Percentiles rank a stretch among this genome's conserved stretches.
These are phyloP conservation scores for Alternaria triticimaculans DNA, from an alignment of 2,329 filamentous ascomycete species.

Conservation along the genomic window DNA sequence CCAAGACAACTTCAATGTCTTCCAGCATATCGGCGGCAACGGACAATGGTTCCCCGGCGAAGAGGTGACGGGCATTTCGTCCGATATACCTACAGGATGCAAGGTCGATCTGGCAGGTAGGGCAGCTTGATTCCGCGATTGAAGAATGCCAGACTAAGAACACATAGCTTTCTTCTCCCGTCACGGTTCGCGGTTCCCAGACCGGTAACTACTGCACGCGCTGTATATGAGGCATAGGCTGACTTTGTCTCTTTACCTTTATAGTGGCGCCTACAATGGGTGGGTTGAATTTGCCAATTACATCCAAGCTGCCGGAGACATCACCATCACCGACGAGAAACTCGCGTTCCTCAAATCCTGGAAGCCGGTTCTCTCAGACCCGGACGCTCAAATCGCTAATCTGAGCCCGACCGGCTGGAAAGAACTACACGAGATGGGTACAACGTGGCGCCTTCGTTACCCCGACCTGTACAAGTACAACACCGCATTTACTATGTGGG, in stretches of 20 bases:
- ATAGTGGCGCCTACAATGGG: constrained; percentile 61
- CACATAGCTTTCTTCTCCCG: constrained; percentile 60
- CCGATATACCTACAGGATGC: constrained; percentile 63
- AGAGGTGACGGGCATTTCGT: constrained; percentile 63
- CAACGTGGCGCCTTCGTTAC: constrained; percentile 55
- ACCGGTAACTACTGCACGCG: constrained; percentile 34
- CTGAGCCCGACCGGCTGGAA: constrained; percentile 68
- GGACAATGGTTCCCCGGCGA: constrained; percentile 48
- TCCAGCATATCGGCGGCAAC: constrained; percentile 50
- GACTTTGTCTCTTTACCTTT: neutral
- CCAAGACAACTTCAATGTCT: constrained; percentile 37
- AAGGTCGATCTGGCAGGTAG: constrained; percentile 61
- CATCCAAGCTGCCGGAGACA: constrained; percentile 58
- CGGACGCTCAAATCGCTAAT: constrained; percentile 63
- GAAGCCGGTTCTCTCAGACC: constrained; percentile 64
- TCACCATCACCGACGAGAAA: constrained; percentile 58
- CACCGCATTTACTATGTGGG: constrained; percentile 65
- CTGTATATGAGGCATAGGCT: neutral
- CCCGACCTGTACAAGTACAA: constrained; percentile 58
- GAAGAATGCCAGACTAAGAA: neutral
- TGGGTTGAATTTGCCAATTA: constrained; percentile 57
- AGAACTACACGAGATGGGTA: constrained; percentile 65
- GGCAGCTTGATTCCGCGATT: neutral
- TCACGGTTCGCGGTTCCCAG: constrained; percentile 69
- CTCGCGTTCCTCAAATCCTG: constrained; percentile 66